Percentiles rank a stretch among this genome's conserved stretches.
phyloP scores from a whole-genome alignment of 2,329 filamentous ascomycete genomes.

The Penicillium nordicum region DNA sequence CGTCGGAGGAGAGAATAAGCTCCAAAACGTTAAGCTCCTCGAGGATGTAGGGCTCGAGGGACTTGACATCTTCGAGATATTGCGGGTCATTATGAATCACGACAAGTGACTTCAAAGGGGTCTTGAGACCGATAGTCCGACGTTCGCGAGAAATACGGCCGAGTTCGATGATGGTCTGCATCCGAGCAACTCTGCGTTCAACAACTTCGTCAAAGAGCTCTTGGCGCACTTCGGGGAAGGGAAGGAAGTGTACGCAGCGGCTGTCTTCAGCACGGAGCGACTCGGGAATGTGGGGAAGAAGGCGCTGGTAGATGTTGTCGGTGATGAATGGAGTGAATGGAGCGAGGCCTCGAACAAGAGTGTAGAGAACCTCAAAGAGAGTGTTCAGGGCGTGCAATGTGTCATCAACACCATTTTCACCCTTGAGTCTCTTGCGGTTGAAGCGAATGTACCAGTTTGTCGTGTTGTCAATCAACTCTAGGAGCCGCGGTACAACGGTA shows the following conservation, averaged over 20 bases:
- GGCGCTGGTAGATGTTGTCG: slow-evolving; percentile 85
- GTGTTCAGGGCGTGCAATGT: slow-evolving; percentile 90
- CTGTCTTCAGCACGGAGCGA: slow-evolving; percentile 66
- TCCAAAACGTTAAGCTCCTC: slow-evolving; percentile 92
- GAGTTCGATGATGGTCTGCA: slow-evolving; percentile 95
- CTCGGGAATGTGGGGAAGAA: slow-evolving; percentile 77
- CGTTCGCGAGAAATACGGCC: slow-evolving; percentile 82
- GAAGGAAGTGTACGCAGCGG: slow-evolving; percentile 86
- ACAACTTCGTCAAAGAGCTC: slow-evolving; percentile 84
- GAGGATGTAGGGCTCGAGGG: slow-evolving; percentile 79
- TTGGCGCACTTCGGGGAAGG: slow-evolving; percentile 82
- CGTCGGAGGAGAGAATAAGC: slow-evolving; percentile 77
- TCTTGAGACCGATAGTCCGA: slow-evolving; percentile 80
- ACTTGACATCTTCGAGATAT: slow-evolving; percentile 82
- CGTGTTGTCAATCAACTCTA: slow-evolving; percentile 83
- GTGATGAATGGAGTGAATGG: slow-evolving; percentile 96
- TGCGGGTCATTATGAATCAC: slow-evolving; percentile 80
- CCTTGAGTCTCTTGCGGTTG: slow-evolving; percentile 87
- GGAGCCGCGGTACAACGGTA: slow-evolving; percentile 82
- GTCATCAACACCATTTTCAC: slow-evolving; percentile 79
- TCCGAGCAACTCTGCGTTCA: slow-evolving; percentile 79
- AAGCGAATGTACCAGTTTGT: slow-evolving; percentile 99
- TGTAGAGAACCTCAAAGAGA: slow-evolving; percentile 89
- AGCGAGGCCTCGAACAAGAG: slow-evolving; percentile 79
- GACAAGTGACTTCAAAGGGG: slow-evolving; percentile 81